A percentile compares a stretch with the other conserved stretches of the same genome.
These are phyloP conservation scores for Trichosporon faecale DNA, from an alignment of 1,284 basidiomycete species.

Conservation along the genomic window DNA sequence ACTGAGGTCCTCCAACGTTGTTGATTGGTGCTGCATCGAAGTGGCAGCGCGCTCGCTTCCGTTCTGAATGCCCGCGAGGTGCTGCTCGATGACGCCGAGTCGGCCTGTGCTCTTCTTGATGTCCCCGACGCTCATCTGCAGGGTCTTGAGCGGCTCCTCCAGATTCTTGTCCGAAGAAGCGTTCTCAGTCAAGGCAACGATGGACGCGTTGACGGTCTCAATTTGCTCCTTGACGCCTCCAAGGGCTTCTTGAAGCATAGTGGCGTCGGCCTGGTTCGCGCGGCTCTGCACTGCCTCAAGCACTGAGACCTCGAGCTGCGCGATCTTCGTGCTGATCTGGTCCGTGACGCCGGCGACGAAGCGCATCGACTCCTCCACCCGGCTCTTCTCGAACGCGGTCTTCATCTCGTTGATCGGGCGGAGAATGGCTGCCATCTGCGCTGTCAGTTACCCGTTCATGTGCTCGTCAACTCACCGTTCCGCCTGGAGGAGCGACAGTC, in stretches of 20 bases:
- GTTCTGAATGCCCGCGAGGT: neutral
- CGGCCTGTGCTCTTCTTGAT: neutral
- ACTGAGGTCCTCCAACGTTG: neutral
- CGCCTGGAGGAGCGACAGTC: neutral
- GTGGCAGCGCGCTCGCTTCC: neutral
- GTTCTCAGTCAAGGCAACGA: neutral
- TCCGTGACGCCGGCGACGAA: slow-evolving; percentile 8
- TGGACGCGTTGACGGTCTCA: neutral
- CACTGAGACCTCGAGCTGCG: neutral
- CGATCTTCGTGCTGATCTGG: neutral
- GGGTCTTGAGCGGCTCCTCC: neutral
- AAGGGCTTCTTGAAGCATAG: neutral
- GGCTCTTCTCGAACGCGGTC: slow-evolving; percentile 14
- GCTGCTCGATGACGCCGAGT: neutral
- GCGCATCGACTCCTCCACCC: slow-evolving; percentile 14
- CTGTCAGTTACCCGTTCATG: neutral
- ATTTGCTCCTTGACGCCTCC: neutral
- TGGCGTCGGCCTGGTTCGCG: neutral
- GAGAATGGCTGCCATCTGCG: slow-evolving; percentile 20
- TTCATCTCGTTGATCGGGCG: slow-evolving; percentile 23
- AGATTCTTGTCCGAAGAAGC: neutral
- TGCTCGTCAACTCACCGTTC: neutral
- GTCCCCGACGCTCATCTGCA: neutral
- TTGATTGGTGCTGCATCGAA: neutral
- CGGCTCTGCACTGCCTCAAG: neutral